Conservation (phyloP, 352 stramenopile species). For the Aphanomyces invadans region DNA sequence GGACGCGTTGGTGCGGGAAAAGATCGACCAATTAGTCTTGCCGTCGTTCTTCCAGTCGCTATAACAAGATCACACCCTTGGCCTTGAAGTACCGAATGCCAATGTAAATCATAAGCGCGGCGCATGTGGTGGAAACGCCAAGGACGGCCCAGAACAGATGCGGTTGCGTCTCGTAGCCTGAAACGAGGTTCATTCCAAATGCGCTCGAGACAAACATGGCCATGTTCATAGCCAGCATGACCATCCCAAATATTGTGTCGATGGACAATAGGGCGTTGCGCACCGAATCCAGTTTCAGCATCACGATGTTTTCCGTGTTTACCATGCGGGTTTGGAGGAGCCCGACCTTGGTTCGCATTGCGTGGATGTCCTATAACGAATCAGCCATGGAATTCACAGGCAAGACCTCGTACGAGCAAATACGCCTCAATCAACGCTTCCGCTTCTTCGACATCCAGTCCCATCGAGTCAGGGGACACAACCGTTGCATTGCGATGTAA, state of each 20-base stretch:
- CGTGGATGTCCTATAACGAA: conserved; percentile 48
- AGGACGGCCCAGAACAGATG: conserved; percentile 61
- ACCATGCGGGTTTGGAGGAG: conserved; percentile 66
- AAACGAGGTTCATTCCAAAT: conserved; percentile 73
- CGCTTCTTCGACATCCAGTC: conserved; percentile 63
- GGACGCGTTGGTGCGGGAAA: background rate
- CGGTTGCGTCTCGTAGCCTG: conserved; percentile 32
- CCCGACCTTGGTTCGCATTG: conserved; percentile 55
- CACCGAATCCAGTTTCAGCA: conserved; percentile 68
- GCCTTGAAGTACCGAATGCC: conserved; percentile 53
- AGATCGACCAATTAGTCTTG: conserved; percentile 2
- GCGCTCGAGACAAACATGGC: conserved; percentile 53
- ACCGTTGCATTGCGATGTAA: conserved; percentile 48
- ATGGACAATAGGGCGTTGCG: conserved; percentile 70
- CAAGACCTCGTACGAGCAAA: conserved; percentile 31
- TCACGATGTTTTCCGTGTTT: conserved; percentile 73
- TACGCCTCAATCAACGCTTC: conserved; percentile 75
- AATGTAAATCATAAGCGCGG: conserved; percentile 36
- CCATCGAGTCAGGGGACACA: conserved; percentile 42
- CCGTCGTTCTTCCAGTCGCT: background rate
- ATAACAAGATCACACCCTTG: conserved; percentile 49
- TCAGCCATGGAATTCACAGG: background rate
- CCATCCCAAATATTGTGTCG: conserved; percentile 63
- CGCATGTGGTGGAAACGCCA: conserved; percentile 35
- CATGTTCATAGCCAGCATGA: conserved; percentile 51